Conservation (phyloP, 139 green algal species). For the Chlorella sorokiniana region DNA sequence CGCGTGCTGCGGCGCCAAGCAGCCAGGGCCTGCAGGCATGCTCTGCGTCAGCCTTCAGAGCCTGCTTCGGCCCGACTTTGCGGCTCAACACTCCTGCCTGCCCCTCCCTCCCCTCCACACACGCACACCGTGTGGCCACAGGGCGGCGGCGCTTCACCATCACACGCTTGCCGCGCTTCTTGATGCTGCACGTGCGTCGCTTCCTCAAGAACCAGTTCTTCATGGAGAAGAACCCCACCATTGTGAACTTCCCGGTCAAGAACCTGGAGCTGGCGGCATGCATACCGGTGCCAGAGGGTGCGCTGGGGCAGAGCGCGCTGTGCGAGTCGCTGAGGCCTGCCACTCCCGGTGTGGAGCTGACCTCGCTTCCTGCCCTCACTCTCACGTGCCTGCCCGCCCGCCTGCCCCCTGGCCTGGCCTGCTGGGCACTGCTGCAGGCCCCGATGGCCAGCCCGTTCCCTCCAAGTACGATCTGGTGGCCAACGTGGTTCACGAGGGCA, state of each 20-base stretch:
- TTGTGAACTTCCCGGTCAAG: conserved; percentile 98
- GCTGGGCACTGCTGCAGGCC: neutral
- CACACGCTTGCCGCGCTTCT: conserved; percentile 80
- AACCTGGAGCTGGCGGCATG: conserved; percentile 86
- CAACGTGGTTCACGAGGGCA: conserved; percentile 89
- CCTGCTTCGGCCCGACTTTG: no score
- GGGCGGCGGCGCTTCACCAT: conserved; percentile 83
- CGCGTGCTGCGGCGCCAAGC: no score
- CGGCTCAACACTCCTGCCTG: neutral
- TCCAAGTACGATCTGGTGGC: conserved; percentile 88
- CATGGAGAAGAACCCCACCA: conserved; percentile 96
- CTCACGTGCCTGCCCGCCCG: neutral
- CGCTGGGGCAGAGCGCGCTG: neutral
- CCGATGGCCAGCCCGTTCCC: neutral
- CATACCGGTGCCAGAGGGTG: conserved; percentile 63
- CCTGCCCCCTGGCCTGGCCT: neutral
- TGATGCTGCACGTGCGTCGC: conserved; percentile 89
- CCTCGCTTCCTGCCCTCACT: neutral
- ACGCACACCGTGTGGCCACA: neutral
- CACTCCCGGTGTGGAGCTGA: neutral
- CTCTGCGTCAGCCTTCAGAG: no score
- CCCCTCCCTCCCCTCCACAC: neutral
- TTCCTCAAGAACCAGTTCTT: conserved; percentile 95
- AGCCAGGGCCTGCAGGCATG: no score
- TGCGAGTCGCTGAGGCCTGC: neutral